Base-by-base conservation (phyloP, 2,329 filamentous ascomycete species). In the Epichloe glyceriae region DNA sequence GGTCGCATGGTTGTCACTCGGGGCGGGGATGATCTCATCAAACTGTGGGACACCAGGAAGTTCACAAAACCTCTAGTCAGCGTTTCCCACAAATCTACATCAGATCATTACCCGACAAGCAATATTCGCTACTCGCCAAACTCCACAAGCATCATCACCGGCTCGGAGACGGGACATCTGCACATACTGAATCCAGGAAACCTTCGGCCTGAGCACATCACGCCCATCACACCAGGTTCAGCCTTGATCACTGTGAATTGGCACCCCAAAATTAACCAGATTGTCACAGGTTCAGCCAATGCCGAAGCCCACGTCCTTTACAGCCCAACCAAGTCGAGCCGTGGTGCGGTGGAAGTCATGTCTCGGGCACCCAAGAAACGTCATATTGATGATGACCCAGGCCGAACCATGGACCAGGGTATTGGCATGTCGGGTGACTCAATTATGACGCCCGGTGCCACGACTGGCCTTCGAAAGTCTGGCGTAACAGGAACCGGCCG, bases 211-310 rank as follows among this genome's bases (percentile, higher is more conserved):
- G 90, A 96, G 63, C 80, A 88, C 33, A 82, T 91, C 51, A 95
- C 91, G 3, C 85, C 88, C 3, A 81, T 98, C n/a, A 96, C 91
- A 0, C 84, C 88, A 0, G 85, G 85, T 14, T 86, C 83, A 5
- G 79, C 91, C 1, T 71, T 98, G 8, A 86, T 97, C 54, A 82
- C 83, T 2, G 88, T 95, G 26, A 74, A 86, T 55, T 98, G 93
- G 93, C 91, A 98, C 62, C 77, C 86, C 19, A 95, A 89, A 67
- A 81, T 98, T 62, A 97, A 98, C 64, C 93, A 98, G 63, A 95
- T 98, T 61, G 69, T 97, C 56, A 95, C 91, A 8, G 91, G 90
- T 52, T 96, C 91, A 44, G 88, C 88, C 49, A 95, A 96, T 62
- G 83, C 84, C 51, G 86, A 94, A 67, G 89, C 86, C 0, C 91